Base-by-base conservation (phyloP, 257 asterid genomes). In the Salvia splendens region DNA sequence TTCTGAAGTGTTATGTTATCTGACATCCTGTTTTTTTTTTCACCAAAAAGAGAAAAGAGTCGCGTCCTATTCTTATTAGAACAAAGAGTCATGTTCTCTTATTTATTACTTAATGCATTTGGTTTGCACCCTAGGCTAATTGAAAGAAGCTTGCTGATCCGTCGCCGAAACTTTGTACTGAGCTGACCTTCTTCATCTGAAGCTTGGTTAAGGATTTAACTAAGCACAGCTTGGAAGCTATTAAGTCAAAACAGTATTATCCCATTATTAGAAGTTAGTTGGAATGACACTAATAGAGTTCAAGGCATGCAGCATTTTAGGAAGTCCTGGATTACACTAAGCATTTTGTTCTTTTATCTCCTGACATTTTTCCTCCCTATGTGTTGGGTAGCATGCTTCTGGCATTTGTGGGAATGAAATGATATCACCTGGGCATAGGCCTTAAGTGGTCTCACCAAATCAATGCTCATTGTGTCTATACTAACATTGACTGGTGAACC, bases 101-200 rank as follows among this genome's bases (percentile, higher is more conserved):
- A n/a, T 3, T n/a, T 15, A 38, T 28, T 30, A 41, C 24, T 41
- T 40, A 16, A 51, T 30, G 15, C 43, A 40, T 42, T 6, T 5
- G 3, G 35, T 42, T 63, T 3, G 32, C 32, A 43, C 59, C 47
- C 20, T 15, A 33, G 24, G 50, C 50, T 53, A 38, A 53, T 53
- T 5, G 12, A 40, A 11, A 12, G 16, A 30, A 14, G 16, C 16
- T 36, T 68, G 33, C 38, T 36, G 4, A 24, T 12, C 10, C 70
- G 41, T 52, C 38, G 51, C 24, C 14, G n/a, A 43, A 11, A 51
- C 36, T 38, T 24, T n/a, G 36, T 35, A 38, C 49, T 36, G 38
- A 24, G 64, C 11, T 17, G 43, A 28, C 55, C 72, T 54, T 52
- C 72, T 54, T 52, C 56, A 43, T 10, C 45, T 56, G 24, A 68